Conservation (phyloP, 208 protist genomes). For the Leishmania martiniquensis region DNA sequence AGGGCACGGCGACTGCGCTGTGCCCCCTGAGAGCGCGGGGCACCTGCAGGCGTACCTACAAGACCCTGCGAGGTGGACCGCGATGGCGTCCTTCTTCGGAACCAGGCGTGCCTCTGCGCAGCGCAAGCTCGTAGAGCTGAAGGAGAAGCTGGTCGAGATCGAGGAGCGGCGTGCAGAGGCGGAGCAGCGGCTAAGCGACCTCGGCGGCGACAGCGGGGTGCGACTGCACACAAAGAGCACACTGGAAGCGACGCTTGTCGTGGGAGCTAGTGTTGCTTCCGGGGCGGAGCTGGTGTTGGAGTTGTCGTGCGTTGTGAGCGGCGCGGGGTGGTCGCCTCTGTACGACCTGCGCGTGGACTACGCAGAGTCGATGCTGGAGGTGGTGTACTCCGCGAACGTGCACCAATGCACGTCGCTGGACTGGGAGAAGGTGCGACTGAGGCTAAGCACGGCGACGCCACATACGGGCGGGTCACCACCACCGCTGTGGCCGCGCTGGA, state of each 20-base stretch:
- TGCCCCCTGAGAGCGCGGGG: not conserved
- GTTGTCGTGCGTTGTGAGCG: conserved; percentile 43
- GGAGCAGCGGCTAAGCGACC: not conserved
- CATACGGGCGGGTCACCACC: conserved; percentile 41
- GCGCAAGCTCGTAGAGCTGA: conserved; percentile 16
- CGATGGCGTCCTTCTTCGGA: conserved; percentile 29
- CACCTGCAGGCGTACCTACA: conserved; percentile 31
- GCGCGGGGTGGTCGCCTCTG: conserved; percentile 44
- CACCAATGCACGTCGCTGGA: conserved; percentile 46
- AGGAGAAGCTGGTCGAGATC: conserved; percentile 7
- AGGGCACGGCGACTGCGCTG: conserved; percentile 5
- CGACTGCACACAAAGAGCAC: conserved; percentile 18
- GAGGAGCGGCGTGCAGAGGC: conserved; percentile 25
- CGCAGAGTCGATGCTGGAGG: conserved; percentile 32
- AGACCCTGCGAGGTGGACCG: conserved; percentile 15
- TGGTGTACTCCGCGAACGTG: conserved; percentile 59
- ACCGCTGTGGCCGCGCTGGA: conserved; percentile 33
- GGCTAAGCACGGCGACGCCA: conserved; percentile 55
- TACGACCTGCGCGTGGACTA: conserved; percentile 57
- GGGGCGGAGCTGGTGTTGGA: conserved; percentile 33
- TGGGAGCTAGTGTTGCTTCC: conserved; percentile 11
- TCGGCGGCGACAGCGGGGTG: conserved; percentile 28
- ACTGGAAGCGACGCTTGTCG: conserved; percentile 29
- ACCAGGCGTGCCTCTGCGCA: conserved; percentile 16
- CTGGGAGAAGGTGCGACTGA: conserved; percentile 55